phyloP scores from a whole-genome alignment of 2,329 filamentous ascomycete genomes.

The Clathrospora elynae region DNA sequence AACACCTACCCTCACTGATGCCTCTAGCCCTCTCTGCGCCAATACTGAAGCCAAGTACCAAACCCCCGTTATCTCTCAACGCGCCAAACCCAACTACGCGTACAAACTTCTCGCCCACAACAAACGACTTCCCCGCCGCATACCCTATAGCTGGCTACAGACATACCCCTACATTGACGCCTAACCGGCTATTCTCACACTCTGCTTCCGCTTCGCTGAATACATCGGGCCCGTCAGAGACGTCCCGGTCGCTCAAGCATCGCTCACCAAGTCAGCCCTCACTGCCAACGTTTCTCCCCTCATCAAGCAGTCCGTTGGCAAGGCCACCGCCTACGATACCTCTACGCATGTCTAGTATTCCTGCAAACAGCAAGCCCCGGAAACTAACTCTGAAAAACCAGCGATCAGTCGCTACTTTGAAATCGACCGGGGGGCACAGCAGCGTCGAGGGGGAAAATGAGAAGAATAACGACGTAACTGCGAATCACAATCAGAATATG shows the following conservation, averaged over 20 bases:
- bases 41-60: constrained; percentile 41
- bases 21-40: constrained; percentile 44
- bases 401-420: constrained; percentile 19
- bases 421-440: constrained; percentile 5
- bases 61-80: constrained; percentile 38
- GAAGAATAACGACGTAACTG: too few relatives aligned
- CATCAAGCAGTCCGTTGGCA: constrained; percentile 12
- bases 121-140: constrained; percentile 18
- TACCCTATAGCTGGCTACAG: constrained; percentile 23
- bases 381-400: constrained; percentile 40
- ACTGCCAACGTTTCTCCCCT: constrained; percentile 24
- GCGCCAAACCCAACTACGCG: constrained; percentile 42
- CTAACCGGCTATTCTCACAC: constrained; percentile 16
- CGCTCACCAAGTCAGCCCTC: constrained; percentile 29
- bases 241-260: constrained; percentile 13
- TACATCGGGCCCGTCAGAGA: constrained; percentile 7
- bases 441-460: constrained; percentile 26
- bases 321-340: constrained; percentile 40
- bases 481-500: constrained; percentile 4
- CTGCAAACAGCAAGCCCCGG: constrained; percentile 37
- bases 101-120: constrained; percentile 35
- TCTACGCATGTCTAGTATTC: constrained; percentile 43
- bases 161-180: constrained; percentile 4
- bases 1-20: constrained; percentile 29
- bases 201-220: constrained; percentile 31